Percentiles rank a stretch among this genome's conserved stretches.
phyloP scores from a whole-genome alignment of 768 basidiomycete species.

The Asterophora parasitica region DNA sequence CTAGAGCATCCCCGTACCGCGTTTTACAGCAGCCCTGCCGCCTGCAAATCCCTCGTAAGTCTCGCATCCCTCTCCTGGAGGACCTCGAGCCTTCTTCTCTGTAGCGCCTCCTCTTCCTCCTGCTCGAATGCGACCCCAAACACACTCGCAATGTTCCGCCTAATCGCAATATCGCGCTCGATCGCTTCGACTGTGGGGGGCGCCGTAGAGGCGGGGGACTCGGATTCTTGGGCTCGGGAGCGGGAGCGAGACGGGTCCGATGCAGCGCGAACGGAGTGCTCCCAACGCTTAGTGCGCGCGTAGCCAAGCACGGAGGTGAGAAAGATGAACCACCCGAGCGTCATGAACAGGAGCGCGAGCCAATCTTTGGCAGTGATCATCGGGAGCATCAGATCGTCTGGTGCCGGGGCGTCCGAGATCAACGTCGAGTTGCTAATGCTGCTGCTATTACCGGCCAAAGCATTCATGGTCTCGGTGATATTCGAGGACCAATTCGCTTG shows the following conservation, averaged over 20 bases:
- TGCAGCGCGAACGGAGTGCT: constrained; percentile 56
- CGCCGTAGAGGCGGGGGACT: no score
- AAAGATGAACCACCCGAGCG: constrained; percentile 89
- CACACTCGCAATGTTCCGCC: constrained; percentile 45
- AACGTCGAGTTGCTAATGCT: no score
- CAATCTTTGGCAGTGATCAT: constrained; percentile 68
- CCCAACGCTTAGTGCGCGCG: constrained; percentile 85
- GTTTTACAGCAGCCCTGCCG: constrained; percentile 49
- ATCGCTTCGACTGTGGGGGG: constrained; percentile 42
- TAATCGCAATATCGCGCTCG: constrained; percentile 46
- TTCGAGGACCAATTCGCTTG: neutral
- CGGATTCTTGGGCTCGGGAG: no score
- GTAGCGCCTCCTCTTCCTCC: constrained; percentile 22
- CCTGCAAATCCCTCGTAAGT: constrained; percentile 43
- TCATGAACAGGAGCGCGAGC: constrained; percentile 91
- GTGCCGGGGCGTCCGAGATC: constrained; percentile 37
- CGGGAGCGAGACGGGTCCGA: no score
- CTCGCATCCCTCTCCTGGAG: constrained; percentile 38
- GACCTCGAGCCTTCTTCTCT: constrained; percentile 19
- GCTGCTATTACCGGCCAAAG: no score
- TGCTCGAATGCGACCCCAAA: constrained; percentile 44
- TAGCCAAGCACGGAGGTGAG: constrained; percentile 79
- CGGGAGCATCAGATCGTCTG: constrained; percentile 28
- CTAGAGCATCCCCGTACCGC: neutral
- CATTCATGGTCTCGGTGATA: no score